Base-by-base conservation (phyloP, 306 rosid species). In the Quercus variabilis region DNA sequence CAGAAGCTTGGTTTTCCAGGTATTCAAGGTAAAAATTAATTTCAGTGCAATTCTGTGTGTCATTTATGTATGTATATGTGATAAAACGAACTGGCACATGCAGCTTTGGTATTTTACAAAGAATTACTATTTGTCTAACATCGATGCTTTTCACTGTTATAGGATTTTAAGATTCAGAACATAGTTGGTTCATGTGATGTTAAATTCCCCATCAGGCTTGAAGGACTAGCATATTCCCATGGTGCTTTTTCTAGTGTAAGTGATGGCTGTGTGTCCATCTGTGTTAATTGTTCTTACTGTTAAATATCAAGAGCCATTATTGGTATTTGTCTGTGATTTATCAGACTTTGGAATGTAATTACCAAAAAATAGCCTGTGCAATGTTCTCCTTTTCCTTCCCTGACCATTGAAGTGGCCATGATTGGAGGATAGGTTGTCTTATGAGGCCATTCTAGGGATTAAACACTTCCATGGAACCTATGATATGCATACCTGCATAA, bases 131-230 rank as follows among this genome's bases (percentile, higher is more conserved):
- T 35, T 14, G 8, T 60, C n/a, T 38, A 62, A 31, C 5, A 2
- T 5, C 18, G 17, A 46, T 28, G 33, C 10, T 74, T 74, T 60
- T 41, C 71, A 12, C 49, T 56, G 76, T 55, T 77, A 57, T 56
- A 91, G 96, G 93, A 89, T 76, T 94, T 94, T 76, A 94, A 94
- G 84, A 94, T 94, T 78, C 95, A 94, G 86, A 92, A 94, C 80
- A 92, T 92, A 59, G 97, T 94, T 55, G 97, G 95, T 60, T 94
- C 97, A 8, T 92, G 97, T 76, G 98, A 92, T 78, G 97, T 94
- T 49, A 92, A 94, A 88, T 94, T 94, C 70, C 97, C 97, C 54
- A 94, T 92, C 51, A 84, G 99, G 81, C 91, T 94, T 6, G 23
- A 92, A 87, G 99, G 95, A 65, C 95, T 94, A 83, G 90, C 92